Base-by-base conservation (phyloP, 176 grass and related monocot genomes). In the Tillandsia leiboldiana region DNA sequence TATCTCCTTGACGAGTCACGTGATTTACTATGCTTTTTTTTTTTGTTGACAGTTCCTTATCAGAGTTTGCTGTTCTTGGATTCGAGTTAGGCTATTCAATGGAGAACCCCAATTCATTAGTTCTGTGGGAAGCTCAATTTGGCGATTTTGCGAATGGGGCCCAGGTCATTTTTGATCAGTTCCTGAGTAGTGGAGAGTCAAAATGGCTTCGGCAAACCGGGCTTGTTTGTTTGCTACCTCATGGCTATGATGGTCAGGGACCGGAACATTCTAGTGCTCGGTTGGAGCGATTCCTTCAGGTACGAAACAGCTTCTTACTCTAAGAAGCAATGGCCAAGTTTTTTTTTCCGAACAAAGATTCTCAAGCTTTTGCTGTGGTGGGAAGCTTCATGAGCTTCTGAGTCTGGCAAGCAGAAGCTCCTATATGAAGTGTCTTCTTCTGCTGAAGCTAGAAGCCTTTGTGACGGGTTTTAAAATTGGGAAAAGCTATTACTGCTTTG, bases 171-270 rank as follows among this genome's bases (percentile, higher is more conserved):
- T 72, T 72, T 48, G 70, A 72, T 58, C 70, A 72, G 53, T 72
- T 72, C 58, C 14, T 72, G 23, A 72, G 70, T 58, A 72, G 70
- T 12, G 70, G 70, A 12, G 70, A 72, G 23, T 72, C 70, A 17
- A 72, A 72, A 28, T 72, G 70, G 70, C 70, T 72, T 72, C 70
- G 70, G 27, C 70, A 72, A 58, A 72, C 51, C 17, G 70, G 70
- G 53, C 70, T 72, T 72, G 53, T 20, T 48, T 23, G 56, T 72
- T 42, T 72, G n/a, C 70, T 72, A 11, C 70, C 70, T 28, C 70
- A 72, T 57, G 70, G 70, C 58, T 72, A 72, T 72, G 70, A 72
- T 72, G 70, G 70, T 57, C 70, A 72, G 52, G 70, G 70, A 8
- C 70, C 53, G 0, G 70, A 72, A 72, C 70, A 72, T 58, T 72